Conservation (phyloP, 108 stramenopile species). For the Fragilaria crotonensis region DNA sequence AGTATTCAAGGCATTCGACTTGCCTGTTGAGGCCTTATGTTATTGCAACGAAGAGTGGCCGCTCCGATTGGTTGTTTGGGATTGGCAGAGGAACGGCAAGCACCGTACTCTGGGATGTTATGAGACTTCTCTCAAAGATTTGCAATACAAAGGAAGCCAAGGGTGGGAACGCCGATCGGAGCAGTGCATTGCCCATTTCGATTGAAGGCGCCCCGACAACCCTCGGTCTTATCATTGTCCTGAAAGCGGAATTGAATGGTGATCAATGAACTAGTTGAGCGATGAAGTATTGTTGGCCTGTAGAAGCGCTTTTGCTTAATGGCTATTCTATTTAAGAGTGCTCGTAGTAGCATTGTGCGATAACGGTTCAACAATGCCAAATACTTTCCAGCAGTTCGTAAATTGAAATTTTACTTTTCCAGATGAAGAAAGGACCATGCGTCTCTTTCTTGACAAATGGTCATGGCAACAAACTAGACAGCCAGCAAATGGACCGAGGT, state of each 20-base stretch:
- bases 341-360: no score
- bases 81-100: slow-evolving; percentile 33
- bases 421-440: no score
- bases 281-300: no score
- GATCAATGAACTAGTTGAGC: no score
- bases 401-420: no score
- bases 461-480: no score
- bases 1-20: slow-evolving; percentile 31
- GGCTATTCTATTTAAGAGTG: no score
- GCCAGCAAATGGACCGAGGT: no score
- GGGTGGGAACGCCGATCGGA: slow-evolving; percentile 57
- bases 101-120: slow-evolving; percentile 43
- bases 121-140: slow-evolving; percentile 31
- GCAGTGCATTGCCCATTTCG: slow-evolving; percentile 17
- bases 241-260: not conserved
- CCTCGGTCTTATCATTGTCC: not conserved
- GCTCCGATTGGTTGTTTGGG: slow-evolving; percentile 36
- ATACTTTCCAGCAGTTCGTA: no score
- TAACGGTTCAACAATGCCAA: no score
- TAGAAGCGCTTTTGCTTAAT: no score
- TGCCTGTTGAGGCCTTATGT: slow-evolving; percentile 36
- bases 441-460: no score
- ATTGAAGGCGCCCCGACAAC: not conserved
- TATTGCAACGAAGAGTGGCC: slow-evolving; percentile 34
- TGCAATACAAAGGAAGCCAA: slow-evolving; percentile 27